Base-by-base conservation (phyloP, 768 basidiomycete species). In the Gloeophyllum trabeum region DNA sequence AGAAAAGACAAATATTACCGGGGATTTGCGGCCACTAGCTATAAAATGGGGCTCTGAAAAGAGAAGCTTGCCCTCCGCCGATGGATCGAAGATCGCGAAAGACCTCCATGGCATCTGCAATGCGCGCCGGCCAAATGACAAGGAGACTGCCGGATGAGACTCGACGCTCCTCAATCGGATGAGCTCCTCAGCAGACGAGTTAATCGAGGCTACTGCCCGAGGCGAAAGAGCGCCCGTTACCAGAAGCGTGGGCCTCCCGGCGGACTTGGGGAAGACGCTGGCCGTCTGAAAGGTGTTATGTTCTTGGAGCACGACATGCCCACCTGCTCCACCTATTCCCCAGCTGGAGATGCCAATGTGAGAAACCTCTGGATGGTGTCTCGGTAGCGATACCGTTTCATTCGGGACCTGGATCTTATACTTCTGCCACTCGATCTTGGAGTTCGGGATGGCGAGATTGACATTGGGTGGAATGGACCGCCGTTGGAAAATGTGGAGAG, bases 261-360 rank as follows among this genome's bases (percentile, higher is more conserved):
- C 28, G 16, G 28, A 7, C 28, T 7, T n/a, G 28, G 10, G 28
- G 16, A 30, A 30, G 10, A 7, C 10, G 28, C 28, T 30, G 7
- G 28, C 10, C 10, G 7, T 7, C 10, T 30, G 24, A n/a, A 36
- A n/a, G n/a, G 35, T 13, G 23, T 63, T 59, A 6, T 63, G 58
- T 12, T 52, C 54, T 48, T 69, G 60, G 5, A 69, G 34, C 18
- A 71, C 57, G n/a, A 53, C 58, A 42, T 70, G 67, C 0, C 63
- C 69, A 42, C 66, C 67, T 2, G 61, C 57, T 5, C 69, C 69
- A 18, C 67, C 65, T 26, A 71, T 69, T 2, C 69, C 69, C n/a
- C 61, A 67, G 43, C 67, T 63, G 1, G 61, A 54, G 39, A 71
- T 58, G 0, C 69, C 62, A 18, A 68, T 59, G 21, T 69, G 51